Evolutionary conservation across 2,329 filamentous ascomycete species (phyloP).

Genomic region (Penicillium sp.): DNA sequence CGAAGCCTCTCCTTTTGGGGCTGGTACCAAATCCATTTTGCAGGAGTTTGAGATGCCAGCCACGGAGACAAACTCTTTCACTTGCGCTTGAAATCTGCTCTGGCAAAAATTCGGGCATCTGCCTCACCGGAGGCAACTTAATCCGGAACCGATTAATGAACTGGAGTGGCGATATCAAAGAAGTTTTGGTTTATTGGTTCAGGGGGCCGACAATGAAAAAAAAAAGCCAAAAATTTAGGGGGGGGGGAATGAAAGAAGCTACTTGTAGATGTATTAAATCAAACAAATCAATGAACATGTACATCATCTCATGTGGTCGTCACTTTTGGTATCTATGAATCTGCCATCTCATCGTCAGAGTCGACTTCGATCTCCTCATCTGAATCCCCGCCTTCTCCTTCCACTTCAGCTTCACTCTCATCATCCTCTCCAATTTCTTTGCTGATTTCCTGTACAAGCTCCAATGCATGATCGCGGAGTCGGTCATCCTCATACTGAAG

Average conservation of each 20-base stretch:
- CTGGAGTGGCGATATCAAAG: slow-evolving; percentile 19
- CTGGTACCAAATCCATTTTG: slow-evolving; percentile 42
- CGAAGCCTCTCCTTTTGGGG: slow-evolving; percentile 33
- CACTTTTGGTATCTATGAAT: slow-evolving; percentile 34
- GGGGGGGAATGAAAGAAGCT: background rate
- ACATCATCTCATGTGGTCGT: slow-evolving; percentile 27
- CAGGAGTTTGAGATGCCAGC: slow-evolving; percentile 31
- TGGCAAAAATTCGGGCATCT: slow-evolving; percentile 29
- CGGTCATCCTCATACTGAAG: slow-evolving; percentile 68
- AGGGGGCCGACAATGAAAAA: background rate
- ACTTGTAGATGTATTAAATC: slow-evolving; percentile 34
- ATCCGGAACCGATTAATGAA: slow-evolving; percentile 27
- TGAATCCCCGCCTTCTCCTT: slow-evolving; percentile 52
- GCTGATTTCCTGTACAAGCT: slow-evolving; percentile 54
- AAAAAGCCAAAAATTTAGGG: background rate
- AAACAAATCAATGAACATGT: slow-evolving; percentile 23
- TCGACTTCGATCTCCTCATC: slow-evolving; percentile 57
- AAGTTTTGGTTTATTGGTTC: slow-evolving; percentile 1
- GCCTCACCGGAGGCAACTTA: slow-evolving; percentile 28
- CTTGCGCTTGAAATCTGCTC: slow-evolving; percentile 17
- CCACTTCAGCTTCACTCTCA: slow-evolving; percentile 54
- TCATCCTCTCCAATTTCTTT: slow-evolving; percentile 62
- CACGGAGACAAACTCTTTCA: slow-evolving; percentile 28
- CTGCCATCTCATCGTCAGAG: slow-evolving; percentile 55
- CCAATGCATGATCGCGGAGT: slow-evolving; percentile 44